Evolutionary conservation across 139 green algal species (phyloP), one percentile per base, ranked within the genome.

Genomic region (Nannochloris sp.): DNA sequence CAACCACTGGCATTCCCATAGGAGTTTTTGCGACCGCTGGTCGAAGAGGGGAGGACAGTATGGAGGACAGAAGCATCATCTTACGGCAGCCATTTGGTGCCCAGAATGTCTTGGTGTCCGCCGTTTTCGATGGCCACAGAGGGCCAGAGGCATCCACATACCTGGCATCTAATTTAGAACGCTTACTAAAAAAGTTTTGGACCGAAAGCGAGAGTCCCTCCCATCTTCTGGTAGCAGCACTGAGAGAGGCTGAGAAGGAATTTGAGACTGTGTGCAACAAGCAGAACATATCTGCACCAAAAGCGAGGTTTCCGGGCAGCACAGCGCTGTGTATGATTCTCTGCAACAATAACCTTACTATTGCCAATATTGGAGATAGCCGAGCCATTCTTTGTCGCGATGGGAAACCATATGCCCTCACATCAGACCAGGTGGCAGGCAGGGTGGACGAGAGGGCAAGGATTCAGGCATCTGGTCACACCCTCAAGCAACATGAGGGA

Each of bases 351-450:
- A 48, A 56, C 21, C 67, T 96, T 53, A 64, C 73, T 16, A 74
- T 95, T 2, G 90, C 88, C 11, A 92, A 95, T 60, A 80, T 87
- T 19, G 90, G 90, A 5, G 91, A 97, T 73, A 91, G 91, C 73
- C 68, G 91, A 4, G 83, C 85, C 9, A 83, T 96, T 48, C 59
- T 97, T 34, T 86, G 80, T 62, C 67, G 84, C 0, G 78, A 81
- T 5, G 60, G 74, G 25, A 40, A 57, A 53, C 79, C 84, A 8
- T 57, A 91, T 37, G 57, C 68, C 18, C 74, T 92, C 24, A 90
- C 70, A n/a, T 48, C 66, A 4, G 90, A 96, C 69, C 91, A 97
- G 61, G 91, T 80, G 5, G 84, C 85, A 1, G 81, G 80, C 11
- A 36, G 80, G 29, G 59, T 64, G 2, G 71, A 75, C 15, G 91